Evolutionary conservation across 352 stramenopile species (phyloP), one percentile per base, ranked within the genome.

Genomic region (Pythium phragmiticola): DNA sequence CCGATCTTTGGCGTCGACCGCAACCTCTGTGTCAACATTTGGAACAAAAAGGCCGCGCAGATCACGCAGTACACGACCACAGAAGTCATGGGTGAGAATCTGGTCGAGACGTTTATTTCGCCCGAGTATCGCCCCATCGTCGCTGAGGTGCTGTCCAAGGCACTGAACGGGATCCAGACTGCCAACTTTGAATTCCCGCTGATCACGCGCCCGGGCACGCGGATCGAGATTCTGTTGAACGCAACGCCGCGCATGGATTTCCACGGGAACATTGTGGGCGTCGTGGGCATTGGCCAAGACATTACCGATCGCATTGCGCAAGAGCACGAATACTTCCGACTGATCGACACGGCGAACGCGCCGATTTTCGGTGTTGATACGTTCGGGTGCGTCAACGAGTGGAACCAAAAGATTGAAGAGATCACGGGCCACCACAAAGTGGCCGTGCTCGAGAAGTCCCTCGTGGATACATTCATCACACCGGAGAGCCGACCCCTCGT

Each of bases 1-100:
- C 87, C 90, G 4, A 97, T 97, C 51, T 96, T 97, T 66, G 90
- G 89, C 48, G 86, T 97, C n/a, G 89, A 97, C 70, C 72, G 73
- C 0, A 81, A 93, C 43, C 72, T 94, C 6, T 90, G 85, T 46
- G 90, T 96, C 13, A 96, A 96, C 61, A 96, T 96, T 64, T 95
- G 90, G 90, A 97, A 98, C 73, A 85, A 96, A 56, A 96, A 97
- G 63, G 89, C 83, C 19, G 84, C 80, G 9, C 78, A 97, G 41
- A 92, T 96, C 62, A 97, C 89, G 23, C 91, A 95, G 52, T 96
- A 95, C 65, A 77, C 82, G 6, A 92, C 84, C 26, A 66, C 79
- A 33, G 88, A 97, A 74, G 88, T 94, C 12, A 89, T 93, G 78
- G 84, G 84, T 4, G 81, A 92, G 42, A 90, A 92, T 48, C 71